Evolutionary conservation across 2,329 filamentous ascomycete genomes (phyloP).

Genomic region (Penicillium fuscoglaucum): DNA sequence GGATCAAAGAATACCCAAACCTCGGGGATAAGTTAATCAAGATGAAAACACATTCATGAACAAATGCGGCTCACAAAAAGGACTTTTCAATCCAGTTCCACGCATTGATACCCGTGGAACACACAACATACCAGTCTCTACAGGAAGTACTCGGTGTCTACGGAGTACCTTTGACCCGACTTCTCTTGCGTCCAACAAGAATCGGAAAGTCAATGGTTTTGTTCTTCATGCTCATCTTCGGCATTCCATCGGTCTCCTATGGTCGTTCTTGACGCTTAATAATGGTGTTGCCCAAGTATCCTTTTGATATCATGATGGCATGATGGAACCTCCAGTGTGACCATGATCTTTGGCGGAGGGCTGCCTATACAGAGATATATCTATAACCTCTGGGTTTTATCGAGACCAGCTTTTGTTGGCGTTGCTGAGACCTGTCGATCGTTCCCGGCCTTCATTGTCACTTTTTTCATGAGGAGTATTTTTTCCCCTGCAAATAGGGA

Average conservation of each 20-base stretch:
- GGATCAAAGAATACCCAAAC: not conserved
- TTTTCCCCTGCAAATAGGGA: not conserved
- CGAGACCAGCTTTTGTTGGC: not conserved
- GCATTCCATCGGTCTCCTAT: not conserved
- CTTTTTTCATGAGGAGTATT: not conserved
- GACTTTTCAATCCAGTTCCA: not conserved
- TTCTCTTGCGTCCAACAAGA: not conserved
- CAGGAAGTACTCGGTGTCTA: not conserved
- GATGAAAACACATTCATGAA: not conserved
- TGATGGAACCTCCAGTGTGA: not conserved
- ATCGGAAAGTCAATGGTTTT: not conserved
- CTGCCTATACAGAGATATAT: not conserved
- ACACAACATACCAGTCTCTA: not conserved
- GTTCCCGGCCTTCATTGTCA: not conserved
- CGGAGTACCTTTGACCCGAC: too few relatives aligned
- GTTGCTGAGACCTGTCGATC: not conserved
- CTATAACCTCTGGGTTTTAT: not conserved
- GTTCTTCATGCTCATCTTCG: too few relatives aligned
- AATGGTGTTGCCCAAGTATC: not conserved
- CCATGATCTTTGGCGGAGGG: too few relatives aligned
- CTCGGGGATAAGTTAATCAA: not conserved
- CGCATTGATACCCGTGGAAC: not conserved
- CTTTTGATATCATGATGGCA: not conserved
- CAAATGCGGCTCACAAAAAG: not conserved
- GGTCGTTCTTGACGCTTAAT: not conserved